Conservation (phyloP, 176 grass and related monocot genomes). For the Avena atlantica region DNA sequence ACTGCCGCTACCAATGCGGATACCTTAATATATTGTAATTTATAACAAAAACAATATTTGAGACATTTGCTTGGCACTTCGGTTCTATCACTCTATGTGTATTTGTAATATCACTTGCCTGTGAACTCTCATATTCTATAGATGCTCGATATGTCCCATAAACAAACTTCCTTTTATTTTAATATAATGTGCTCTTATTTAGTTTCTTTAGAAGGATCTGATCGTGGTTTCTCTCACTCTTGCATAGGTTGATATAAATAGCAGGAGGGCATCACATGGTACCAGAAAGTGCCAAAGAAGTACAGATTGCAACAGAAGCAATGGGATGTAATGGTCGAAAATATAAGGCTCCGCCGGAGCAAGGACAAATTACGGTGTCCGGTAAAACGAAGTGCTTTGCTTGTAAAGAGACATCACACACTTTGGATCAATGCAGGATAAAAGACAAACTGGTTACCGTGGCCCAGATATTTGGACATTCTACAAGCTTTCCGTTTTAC, state of each 20-base stretch:
- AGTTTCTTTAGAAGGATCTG: background rate
- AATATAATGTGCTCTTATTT: conserved; percentile 5
- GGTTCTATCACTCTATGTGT: background rate
- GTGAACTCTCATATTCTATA: background rate
- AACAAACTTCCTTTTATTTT: background rate
- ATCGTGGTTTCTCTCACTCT: conserved; percentile 10
- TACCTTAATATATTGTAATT: background rate
- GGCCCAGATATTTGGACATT: conserved; percentile 41
- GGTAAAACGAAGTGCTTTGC: conserved; percentile 40
- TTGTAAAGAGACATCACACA: conserved; percentile 44
- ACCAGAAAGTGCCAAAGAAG: background rate
- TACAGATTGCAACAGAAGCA: conserved; percentile 15
- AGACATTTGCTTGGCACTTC: background rate
- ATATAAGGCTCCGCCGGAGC: background rate
- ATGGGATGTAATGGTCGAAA: background rate
- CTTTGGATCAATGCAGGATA: conserved; percentile 41
- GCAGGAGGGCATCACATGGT: conserved; percentile 10
- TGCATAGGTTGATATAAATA: conserved; percentile 26
- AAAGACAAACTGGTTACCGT: conserved; percentile 30
- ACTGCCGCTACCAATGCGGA: background rate
- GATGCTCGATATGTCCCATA: conserved; percentile 10
- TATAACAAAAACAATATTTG: background rate
- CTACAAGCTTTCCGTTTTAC: conserved; percentile 45
- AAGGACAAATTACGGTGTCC: background rate
- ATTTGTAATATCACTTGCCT: background rate